A percentile compares a stretch with the other conserved stretches of the same genome.
Conservation (phyloP, 176 grass and related monocot species). For the Metroxylon sagu region DNA sequence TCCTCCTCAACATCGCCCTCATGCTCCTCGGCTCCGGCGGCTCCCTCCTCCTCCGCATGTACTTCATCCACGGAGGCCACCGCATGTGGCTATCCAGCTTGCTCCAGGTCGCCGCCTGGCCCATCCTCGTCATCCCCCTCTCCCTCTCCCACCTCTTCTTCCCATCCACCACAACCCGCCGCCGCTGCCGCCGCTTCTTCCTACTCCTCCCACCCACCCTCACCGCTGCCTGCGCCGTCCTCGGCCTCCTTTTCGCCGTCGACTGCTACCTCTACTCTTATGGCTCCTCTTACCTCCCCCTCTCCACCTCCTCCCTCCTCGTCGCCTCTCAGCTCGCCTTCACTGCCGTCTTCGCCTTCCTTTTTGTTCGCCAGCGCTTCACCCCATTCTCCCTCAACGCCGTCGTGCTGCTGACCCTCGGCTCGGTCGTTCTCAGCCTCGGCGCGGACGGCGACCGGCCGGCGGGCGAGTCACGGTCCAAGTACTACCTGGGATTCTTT, state of each 20-base stretch:
- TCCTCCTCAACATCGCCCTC: conserved; percentile 36
- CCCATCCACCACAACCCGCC: conserved; percentile 17
- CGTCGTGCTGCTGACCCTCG: conserved; percentile 56
- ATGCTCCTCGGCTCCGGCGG: conserved; percentile 30
- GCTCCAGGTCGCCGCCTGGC: conserved; percentile 34
- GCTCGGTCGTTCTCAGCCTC: conserved; percentile 51
- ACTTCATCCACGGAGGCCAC: conserved; percentile 43
- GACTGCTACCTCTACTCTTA: conserved; percentile 45
- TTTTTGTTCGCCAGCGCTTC: conserved; percentile 44
- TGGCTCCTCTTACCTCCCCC: conserved; percentile 43
- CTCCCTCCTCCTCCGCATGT: conserved; percentile 52
- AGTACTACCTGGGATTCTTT: conserved; percentile 49
- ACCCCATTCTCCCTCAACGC: conserved; percentile 68
- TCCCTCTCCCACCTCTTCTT: conserved; percentile 18
- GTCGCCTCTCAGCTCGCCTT: conserved; percentile 69
- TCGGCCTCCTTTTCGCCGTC: conserved; percentile 34
- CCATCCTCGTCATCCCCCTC: neutral
- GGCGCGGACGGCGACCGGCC: conserved; percentile 22
- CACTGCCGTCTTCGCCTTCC: conserved; percentile 59
- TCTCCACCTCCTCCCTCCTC: conserved; percentile 67
- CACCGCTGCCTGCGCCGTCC: conserved; percentile 13
- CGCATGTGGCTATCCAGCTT: conserved; percentile 25
- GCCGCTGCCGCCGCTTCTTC: neutral
- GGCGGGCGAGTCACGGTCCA: conserved; percentile 17
- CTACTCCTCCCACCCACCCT: conserved; percentile 31